Evolutionary conservation across 108 stramenopile genomes (phyloP).

Genomic region (Pseudonitzschia multiseries): DNA sequence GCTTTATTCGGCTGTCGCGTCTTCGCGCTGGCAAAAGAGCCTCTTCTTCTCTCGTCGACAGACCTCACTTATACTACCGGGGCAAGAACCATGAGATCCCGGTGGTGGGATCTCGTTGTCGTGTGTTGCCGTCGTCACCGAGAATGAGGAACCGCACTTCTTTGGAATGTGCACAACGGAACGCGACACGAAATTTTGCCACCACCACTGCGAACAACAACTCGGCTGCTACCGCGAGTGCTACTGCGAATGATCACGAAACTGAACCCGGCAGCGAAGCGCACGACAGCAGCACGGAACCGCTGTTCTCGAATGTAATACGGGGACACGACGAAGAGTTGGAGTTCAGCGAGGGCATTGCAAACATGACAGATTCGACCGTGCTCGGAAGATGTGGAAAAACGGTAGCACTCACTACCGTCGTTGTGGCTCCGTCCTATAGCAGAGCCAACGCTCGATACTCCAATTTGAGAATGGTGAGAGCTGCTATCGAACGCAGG

Average conservation of each 20-base stretch:
- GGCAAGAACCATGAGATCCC: too few species aligned
- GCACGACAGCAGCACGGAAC: neutral
- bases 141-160: too few species aligned
- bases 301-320: neutral
- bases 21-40: too few species aligned
- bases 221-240: too few species aligned
- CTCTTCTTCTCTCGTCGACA: too few species aligned
- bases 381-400: constrained; percentile 37
- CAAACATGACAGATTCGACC: constrained; percentile 34
- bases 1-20: too few species aligned
- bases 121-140: too few species aligned
- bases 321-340: constrained; percentile 27
- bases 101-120: too few species aligned
- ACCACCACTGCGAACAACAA: neutral
- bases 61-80: too few species aligned
- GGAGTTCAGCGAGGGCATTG: constrained; percentile 29
- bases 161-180: neutral
- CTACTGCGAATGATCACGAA: too few species aligned
- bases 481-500: neutral
- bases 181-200: neutral
- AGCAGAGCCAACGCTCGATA: neutral
- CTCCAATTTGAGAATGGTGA: neutral
- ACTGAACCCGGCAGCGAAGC: neutral
- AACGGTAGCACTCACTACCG: constrained; percentile 33
- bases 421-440: constrained; percentile 8